Base-by-base conservation (phyloP, 2,329 filamentous ascomycete species). In the Fusarium abutilonis region DNA sequence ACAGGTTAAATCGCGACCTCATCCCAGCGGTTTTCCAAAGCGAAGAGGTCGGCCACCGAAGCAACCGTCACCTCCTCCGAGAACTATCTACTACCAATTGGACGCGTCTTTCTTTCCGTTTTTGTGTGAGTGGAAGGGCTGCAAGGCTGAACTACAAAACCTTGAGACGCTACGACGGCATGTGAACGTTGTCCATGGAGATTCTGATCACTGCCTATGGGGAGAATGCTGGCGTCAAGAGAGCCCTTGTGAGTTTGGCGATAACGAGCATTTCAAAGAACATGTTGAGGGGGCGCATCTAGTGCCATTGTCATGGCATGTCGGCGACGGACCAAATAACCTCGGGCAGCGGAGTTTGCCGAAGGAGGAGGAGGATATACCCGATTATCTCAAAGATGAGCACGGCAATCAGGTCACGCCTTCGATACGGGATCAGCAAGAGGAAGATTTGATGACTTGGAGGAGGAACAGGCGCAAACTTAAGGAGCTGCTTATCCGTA, bases 141-240 rank as follows among this genome's bases (percentile, higher is more conserved):
- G 86, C 67, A 79, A 77, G 28, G 86, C 86, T 4, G 83, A 88
- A 72, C 75, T 89, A 41, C 85, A 88, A 46, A 89, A 89, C 66
- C 72, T 87, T 53, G 82, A 83, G 11, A 89, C 85, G 9, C 71
- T 89, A 36, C 78, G 82, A 21, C 76, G 75, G 52, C 86, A 89
- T 62, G 73, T 89, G 13, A 69, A 73, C 15, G 65, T 79, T 13
- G 77, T 87, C 3, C 86, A 89, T 68, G 76, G 64, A 1, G 39
- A 59, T n/a, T 52, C 50, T 13, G 21, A 38, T 3, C n/a, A 42
- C 10, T 78, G 75, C 39, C 53, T 55, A 0, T 78, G 77, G 77
- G 72, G 68, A 8, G 69, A 69, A 8, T 78, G 77, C 53, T 65
- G 50, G 1, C 38, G 36, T 21, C 28, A 42, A 14, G 50, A 63